Conservation (phyloP, 352 stramenopile species). For the Globisporangium spinosum region DNA sequence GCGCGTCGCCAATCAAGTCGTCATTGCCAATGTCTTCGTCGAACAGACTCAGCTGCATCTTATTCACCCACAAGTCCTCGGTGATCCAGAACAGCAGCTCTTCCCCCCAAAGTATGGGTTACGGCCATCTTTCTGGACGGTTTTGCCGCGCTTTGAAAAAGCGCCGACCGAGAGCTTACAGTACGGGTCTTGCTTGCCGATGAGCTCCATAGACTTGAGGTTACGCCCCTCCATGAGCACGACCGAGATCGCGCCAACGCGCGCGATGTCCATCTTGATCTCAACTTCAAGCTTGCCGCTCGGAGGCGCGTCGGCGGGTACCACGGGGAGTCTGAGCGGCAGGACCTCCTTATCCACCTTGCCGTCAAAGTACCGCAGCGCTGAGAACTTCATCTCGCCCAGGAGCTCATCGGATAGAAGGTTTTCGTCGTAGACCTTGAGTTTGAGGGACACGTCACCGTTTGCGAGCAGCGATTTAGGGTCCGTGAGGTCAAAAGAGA, state of each 20-base stretch:
- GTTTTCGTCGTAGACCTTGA: constrained; percentile 89
- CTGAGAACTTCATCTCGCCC: constrained; percentile 58
- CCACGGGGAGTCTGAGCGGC: constrained; percentile 42
- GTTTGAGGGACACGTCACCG: constrained; percentile 62
- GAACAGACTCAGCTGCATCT: constrained; percentile 70
- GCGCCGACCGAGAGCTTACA: constrained; percentile 76
- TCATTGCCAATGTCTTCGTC: constrained; percentile 90
- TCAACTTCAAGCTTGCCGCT: constrained; percentile 65
- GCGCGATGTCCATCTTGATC: constrained; percentile 70
- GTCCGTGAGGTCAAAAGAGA: constrained; percentile 83
- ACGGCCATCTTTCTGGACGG: constrained; percentile 67
- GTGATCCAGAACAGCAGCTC: constrained; percentile 90
- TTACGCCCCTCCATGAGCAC: constrained; percentile 86
- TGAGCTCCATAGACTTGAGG: constrained; percentile 89
- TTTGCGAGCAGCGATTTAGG: constrained; percentile 62
- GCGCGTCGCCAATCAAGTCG: constrained; percentile 81
- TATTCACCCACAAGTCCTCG: constrained; percentile 85
- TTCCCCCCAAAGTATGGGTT: constrained; percentile 91
- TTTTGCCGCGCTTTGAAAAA: constrained; percentile 74
- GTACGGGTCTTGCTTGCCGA: constrained; percentile 90
- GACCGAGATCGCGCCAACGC: constrained; percentile 82
- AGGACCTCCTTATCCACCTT: constrained; percentile 51
- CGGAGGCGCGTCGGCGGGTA: constrained; percentile 11
- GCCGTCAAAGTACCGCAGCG: constrained; percentile 79
- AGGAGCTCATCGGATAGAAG: constrained; percentile 85